Evolutionary conservation across 2,329 filamentous ascomycete species (phyloP).

Genomic region (Alternaria conjuncta): DNA sequence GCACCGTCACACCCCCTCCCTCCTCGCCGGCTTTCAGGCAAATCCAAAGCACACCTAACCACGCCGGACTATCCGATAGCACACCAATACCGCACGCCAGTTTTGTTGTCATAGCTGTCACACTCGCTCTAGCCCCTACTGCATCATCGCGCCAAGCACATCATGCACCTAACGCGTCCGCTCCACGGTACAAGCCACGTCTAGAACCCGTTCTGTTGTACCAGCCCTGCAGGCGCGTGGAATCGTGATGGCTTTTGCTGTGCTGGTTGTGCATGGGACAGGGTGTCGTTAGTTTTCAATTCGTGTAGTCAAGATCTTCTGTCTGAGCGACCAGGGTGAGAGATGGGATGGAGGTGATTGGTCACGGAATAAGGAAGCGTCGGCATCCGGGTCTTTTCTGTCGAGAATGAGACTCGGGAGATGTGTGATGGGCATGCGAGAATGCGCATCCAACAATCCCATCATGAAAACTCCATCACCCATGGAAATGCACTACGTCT

Average conservation of each 20-base stretch:
- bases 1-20: neutral
- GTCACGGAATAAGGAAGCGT: conserved; percentile 1
- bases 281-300: neutral
- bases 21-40: neutral
- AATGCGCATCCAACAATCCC: neutral
- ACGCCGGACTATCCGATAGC: neutral
- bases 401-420: neutral
- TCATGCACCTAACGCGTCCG: neutral
- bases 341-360: neutral
- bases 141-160: neutral
- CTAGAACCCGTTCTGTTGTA: neutral
- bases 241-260: neutral
- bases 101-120: neutral
- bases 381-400: neutral
- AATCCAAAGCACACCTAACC: neutral
- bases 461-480: neutral
- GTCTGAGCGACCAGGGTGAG: neutral
- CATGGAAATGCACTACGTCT: neutral
- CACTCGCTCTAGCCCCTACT: neutral
- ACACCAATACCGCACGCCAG: neutral
- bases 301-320: neutral
- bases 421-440: neutral
- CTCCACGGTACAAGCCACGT: neutral
- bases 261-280: neutral
- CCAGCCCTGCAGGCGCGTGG: neutral